Evolutionary conservation across 2,329 filamentous ascomycete species (phyloP).

Genomic region (Penicillium hordei): DNA sequence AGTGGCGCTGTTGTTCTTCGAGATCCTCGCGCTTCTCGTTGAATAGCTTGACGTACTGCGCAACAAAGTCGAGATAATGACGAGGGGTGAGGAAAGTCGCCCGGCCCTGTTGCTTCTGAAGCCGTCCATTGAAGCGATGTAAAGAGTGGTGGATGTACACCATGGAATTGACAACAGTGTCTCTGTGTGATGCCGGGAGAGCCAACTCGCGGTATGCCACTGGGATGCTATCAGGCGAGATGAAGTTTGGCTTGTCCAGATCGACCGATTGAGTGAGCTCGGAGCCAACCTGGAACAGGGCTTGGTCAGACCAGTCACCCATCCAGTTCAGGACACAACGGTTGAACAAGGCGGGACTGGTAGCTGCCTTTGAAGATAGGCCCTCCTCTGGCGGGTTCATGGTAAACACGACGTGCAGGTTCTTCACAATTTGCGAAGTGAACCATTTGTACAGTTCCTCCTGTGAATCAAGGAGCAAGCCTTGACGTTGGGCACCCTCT

Average conservation of each 20-base stretch:
- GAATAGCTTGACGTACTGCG: conserved; percentile 95
- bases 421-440: conserved; percentile 98
- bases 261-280: conserved; percentile 97
- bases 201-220: conserved; percentile 84
- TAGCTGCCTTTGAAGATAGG: conserved; percentile 91
- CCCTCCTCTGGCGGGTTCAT: conserved; percentile 99
- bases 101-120: conserved; percentile 89
- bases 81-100: conserved; percentile 91
- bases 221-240: conserved; percentile 85
- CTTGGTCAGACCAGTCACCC: conserved; percentile 99
- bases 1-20: conserved; percentile 95
- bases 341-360: conserved; percentile 97
- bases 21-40: conserved; percentile 98
- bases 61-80: conserved; percentile 97
- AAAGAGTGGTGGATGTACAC: conserved; percentile 97
- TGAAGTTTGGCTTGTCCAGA: conserved; percentile 81
- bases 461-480: conserved; percentile 89
- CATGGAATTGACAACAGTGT: conserved; percentile 95
- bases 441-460: conserved; percentile 99
- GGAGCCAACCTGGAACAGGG: conserved; percentile 93
- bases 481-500: conserved; percentile 94
- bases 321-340: conserved; percentile 99
- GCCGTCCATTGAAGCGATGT: conserved; percentile 80
- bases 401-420: conserved; percentile 97
- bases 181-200: conserved; percentile 84